Evolutionary conservation across 352 stramenopile species (phyloP).

Genomic region (Phytophthora sojae): DNA sequence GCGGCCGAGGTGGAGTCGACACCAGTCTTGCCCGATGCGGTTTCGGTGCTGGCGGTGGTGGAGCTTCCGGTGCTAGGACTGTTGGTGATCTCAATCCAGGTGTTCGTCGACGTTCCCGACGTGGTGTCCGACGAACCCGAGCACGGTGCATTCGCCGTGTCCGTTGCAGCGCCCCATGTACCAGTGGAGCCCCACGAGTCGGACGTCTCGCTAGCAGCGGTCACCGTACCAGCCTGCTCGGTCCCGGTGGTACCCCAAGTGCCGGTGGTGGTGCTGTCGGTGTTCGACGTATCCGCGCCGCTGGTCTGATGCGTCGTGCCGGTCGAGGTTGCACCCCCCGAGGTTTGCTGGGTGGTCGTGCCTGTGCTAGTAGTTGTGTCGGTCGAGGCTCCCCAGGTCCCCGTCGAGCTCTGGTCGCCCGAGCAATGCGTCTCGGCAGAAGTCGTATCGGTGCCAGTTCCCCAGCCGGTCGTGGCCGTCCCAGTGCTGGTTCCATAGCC

Average conservation of each 20-base stretch:
- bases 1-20: conserved; percentile 8
- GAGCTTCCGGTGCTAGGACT: conserved; percentile 19
- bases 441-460: conserved; percentile 8
- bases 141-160: conserved; percentile 24
- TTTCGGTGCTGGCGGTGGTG: conserved; percentile 2
- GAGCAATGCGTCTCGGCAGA: conserved; percentile 26
- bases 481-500: conserved; percentile 18
- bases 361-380: conserved; percentile 6
- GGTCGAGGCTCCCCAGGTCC: neutral
- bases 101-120: conserved; percentile 14
- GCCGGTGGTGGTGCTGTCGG: neutral
- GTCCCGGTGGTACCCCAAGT: conserved; percentile 10
- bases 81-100: conserved; percentile 37
- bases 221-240: conserved; percentile 12
- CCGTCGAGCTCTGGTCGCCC: conserved; percentile 23
- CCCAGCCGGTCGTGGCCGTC: conserved; percentile 8
- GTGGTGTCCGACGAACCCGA: conserved; percentile 26
- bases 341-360: conserved; percentile 1
- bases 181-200: conserved; percentile 5
- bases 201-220: conserved; percentile 9
- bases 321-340: conserved; percentile 1
- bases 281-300: neutral
- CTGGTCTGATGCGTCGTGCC: conserved; percentile 8
- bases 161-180: conserved; percentile 6
- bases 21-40: conserved; percentile 1